Evolutionary conservation across 805 yeast species (phyloP).

Genomic region (Metschnikowia kunwiensis): DNA sequence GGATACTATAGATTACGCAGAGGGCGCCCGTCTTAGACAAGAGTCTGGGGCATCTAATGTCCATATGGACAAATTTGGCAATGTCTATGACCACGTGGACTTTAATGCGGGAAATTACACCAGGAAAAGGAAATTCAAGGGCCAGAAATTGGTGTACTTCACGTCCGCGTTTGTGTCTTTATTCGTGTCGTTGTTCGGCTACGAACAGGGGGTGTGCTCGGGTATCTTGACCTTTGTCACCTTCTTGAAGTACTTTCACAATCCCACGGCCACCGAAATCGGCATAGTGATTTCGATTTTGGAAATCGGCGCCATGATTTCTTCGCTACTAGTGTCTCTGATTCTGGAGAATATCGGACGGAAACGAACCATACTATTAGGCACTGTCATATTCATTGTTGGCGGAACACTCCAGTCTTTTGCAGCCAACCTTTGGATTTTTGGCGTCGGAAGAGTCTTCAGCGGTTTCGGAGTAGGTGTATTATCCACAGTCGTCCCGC

Average conservation of each 20-base stretch:
- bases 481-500: slow-evolving; percentile 78
- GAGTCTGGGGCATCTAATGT: not conserved
- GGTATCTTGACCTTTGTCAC: slow-evolving; percentile 75
- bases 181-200: slow-evolving; percentile 33
- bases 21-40: slow-evolving; percentile 11
- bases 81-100: slow-evolving; percentile 34
- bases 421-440: slow-evolving; percentile 49
- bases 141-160: slow-evolving; percentile 39
- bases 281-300: slow-evolving; percentile 20
- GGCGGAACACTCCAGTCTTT: slow-evolving; percentile 26
- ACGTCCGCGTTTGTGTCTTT: slow-evolving; percentile 45
- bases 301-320: slow-evolving; percentile 22
- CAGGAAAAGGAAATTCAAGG: slow-evolving; percentile 32
- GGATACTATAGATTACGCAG: slow-evolving; percentile 14
- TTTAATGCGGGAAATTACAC: slow-evolving; percentile 36
- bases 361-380: slow-evolving; percentile 19
- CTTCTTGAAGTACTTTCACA: slow-evolving; percentile 44
- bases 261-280: slow-evolving; percentile 18
- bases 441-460: slow-evolving; percentile 73
- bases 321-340: slow-evolving; percentile 18
- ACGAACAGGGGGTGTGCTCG: slow-evolving; percentile 78
- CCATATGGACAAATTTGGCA: slow-evolving; percentile 32
- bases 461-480: slow-evolving; percentile 88
- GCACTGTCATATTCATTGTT: slow-evolving; percentile 17
- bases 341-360: slow-evolving; percentile 20